These are phyloP conservation scores for Melanogaster broomeanus DNA, from an alignment of 768 basidiomycete species.

Conservation along the genomic window DNA sequence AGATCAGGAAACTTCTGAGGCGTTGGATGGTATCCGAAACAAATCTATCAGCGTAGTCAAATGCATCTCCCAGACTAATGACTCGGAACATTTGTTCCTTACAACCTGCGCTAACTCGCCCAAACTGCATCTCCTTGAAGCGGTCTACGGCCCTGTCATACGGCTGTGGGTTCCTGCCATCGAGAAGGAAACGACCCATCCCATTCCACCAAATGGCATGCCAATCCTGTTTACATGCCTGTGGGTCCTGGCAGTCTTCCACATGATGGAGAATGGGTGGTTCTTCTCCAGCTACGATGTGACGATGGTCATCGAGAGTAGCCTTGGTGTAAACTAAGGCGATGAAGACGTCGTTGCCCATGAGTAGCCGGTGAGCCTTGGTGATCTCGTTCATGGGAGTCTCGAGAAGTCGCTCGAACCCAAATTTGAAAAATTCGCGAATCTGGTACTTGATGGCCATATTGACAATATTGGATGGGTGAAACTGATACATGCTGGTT, in stretches of 20 bases:
- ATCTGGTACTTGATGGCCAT: too few relatives aligned
- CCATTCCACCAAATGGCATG: constrained; percentile 21
- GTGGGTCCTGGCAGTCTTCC: constrained; percentile 2
- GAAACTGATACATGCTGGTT: too few relatives aligned
- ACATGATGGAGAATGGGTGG: background rate
- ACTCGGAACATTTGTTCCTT: constrained; percentile 2
- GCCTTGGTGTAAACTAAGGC: background rate
- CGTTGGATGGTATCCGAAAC: background rate
- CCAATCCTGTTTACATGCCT: constrained; percentile 25
- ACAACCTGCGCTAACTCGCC: constrained; percentile 12
- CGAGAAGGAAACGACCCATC: constrained; percentile 20
- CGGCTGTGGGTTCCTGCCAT: constrained; percentile 15
- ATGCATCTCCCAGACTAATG: background rate
- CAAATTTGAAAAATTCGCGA: too few relatives aligned
- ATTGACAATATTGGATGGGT: too few relatives aligned
- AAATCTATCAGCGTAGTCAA: background rate
- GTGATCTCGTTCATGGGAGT: background rate
- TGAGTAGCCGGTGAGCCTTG: background rate
- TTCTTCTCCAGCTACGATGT: constrained; percentile 6
- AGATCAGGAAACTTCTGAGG: too few relatives aligned
- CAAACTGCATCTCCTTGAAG: constrained; percentile 16
- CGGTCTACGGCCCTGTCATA: constrained; percentile 15
- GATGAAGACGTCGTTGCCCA: background rate
- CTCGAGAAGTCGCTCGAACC: too few relatives aligned
- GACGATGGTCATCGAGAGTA: background rate